Base-by-base conservation (phyloP, 148 eudicot genomes). In the Chenopodium berlandieri region DNA sequence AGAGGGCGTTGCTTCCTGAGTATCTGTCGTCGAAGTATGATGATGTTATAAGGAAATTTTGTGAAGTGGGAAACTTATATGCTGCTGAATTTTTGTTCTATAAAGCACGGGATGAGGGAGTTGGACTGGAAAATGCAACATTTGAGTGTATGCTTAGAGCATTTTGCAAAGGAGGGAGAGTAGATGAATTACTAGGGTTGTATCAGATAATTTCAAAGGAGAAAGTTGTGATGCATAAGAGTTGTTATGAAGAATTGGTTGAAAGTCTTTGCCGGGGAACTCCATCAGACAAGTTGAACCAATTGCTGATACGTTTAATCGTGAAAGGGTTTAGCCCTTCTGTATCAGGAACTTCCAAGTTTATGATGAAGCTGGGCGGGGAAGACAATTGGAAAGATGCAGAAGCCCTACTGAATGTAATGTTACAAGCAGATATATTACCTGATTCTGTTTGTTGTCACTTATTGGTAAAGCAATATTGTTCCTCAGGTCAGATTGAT, bases 21-120 rank as follows among this genome's bases (percentile, higher is more conserved):
- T 48, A 65, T 77, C 37, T 75, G 25, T 44, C 71, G n/a, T 54
- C 83, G 3, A 90, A 82, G n/a, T 91, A 79, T 86, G 89, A 92
- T 91, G 78, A 47, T 65, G 71, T 90, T 60, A 87, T 95, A 50
- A 89, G 81, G 84, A 92, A 88, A 87, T 86, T 93, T 69, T 88
- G 89, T 85, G 92, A 91, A 67, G 37, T 88, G 84, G 93, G 89
- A 13, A 93, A 83, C 76, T 82, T 89, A 2, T 88, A 86, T 88
- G 99, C 94, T 0, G 91, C 90, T 52, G 87, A 87, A n/a, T 83
- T 87, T 86, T 80, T 95, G 77, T 88, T 86, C 79, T 81, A 75
- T 81, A 83, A 85, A 85, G 93, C 91, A 14, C 54, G 58, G 52
- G 86, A 75, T 48, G 91, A 84, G 77, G 82, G 84, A 47, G 48